These are phyloP conservation scores for Lipomyces sp. DNA, from an alignment of 805 yeast species.

Conservation along the genomic window DNA sequence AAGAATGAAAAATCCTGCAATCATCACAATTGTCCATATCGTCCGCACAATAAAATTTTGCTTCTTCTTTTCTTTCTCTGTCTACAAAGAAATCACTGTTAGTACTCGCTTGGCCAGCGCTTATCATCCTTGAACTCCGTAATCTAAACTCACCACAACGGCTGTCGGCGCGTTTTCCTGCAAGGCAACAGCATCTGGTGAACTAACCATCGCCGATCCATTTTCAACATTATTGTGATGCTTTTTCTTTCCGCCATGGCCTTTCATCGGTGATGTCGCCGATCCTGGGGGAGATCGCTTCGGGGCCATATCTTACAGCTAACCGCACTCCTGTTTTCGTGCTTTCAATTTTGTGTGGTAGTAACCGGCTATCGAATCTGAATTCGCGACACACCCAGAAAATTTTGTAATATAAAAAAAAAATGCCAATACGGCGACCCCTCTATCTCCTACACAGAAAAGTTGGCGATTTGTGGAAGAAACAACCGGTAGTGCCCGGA, in stretches of 20 bases:
- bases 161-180: neutral
- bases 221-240: neutral
- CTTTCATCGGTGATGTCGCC: neutral
- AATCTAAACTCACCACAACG: slow-evolving; percentile 5
- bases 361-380: neutral
- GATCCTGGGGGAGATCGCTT: slow-evolving; percentile 7
- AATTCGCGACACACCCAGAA: neutral
- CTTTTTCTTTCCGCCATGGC: slow-evolving; percentile 6
- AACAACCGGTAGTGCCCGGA: too few species aligned
- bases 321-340: neutral
- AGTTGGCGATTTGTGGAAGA: too few species aligned
- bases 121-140: neutral
- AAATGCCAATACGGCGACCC: too few species aligned
- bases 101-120: neutral
- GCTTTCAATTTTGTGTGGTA: neutral
- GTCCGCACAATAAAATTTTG: slow-evolving; percentile 87
- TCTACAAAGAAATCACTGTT: slow-evolving; percentile 27
- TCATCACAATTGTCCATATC: slow-evolving; percentile 93
- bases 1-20: slow-evolving; percentile 67
- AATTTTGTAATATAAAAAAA: too few species aligned
- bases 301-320: slow-evolving; percentile 7
- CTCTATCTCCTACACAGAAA: too few species aligned
- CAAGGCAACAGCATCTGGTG: neutral
- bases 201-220: neutral
- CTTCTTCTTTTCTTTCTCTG: slow-evolving; percentile 67